Evolutionary conservation across 345 rosid genomes (phyloP), one percentile per base, ranked within the genome.

Genomic region (Eucalyptus viminalis): DNA sequence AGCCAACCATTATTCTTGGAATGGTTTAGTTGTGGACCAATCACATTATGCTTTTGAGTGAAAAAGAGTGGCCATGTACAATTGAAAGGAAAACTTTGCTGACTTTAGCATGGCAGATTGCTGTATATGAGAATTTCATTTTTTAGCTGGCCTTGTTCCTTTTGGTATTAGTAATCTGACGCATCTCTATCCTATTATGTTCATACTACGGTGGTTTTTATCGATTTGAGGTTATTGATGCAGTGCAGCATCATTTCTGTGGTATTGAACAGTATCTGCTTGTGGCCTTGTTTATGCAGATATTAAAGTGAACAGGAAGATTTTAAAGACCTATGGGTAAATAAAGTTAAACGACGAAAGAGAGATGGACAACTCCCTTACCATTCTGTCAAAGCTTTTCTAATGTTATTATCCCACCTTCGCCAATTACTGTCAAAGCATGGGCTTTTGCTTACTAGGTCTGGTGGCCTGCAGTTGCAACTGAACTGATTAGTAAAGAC

Each of bases 261-360:
- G 86, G 86, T 88, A 87, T 89, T 91, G 91, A 93, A 92, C 90
- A 69, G 87, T 90, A 89, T 92, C 89, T 90, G 91, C 94, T 90
- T 90, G 91, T 93, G 94, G 92, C 91, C 89, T 92, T 95, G 93
- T 93, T 92, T 91, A 90, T 93, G 96, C 97, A 93, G 96, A 93
- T 93, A 89, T 91, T 93, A 94, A 91, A 93, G 92, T 94, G 93
- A 92, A 94, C 92, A 91, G 90, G 92, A 89, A 90, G 94, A 90
- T 87, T 91, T 90, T 93, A 92, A 95, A 92, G 94, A 91, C 92
- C 89, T 92, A 89, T 88, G 90, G 92, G 88, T 92, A 89, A 92
- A 90, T 94, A 92, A 92, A 91, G 95, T 89, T 92, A 91, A 92
- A 91, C 54, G 88, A 87, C 86, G 89, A 91, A 87, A 94, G 93